Evolutionary conservation across 2,329 filamentous ascomycete species (phyloP).

Genomic region (Teratosphaeria viscida): DNA sequence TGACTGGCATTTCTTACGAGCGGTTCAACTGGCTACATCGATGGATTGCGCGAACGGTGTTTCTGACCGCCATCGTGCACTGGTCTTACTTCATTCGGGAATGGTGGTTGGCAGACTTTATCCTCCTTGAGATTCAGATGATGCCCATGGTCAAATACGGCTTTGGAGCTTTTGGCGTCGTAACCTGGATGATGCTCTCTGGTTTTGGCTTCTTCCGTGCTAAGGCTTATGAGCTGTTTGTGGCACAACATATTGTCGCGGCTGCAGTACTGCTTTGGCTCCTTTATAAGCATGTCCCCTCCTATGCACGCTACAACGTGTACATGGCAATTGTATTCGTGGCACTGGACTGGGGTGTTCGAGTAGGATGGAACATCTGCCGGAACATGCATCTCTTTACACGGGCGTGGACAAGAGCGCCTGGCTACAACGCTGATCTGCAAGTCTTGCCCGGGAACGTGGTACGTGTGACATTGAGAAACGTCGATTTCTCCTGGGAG

Average conservation of each 20-base stretch:
- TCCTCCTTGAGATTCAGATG: constrained; percentile 36
- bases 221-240: constrained; percentile 44
- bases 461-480: constrained; percentile 46
- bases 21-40: constrained; percentile 44
- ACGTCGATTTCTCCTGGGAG: constrained; percentile 47
- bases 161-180: constrained; percentile 41
- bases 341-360: constrained; percentile 19
- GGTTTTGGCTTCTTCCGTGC: constrained; percentile 40
- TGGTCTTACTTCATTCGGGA: constrained; percentile 44
- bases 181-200: constrained; percentile 43
- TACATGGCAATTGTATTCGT: constrained; percentile 21
- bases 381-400: constrained; percentile 18
- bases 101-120: constrained; percentile 43
- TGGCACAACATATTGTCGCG: constrained; percentile 44
- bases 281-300: constrained; percentile 41
- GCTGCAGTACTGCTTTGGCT: constrained; percentile 38
- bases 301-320: constrained; percentile 20
- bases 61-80: constrained; percentile 44
- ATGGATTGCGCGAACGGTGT: constrained; percentile 42
- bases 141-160: constrained; percentile 42
- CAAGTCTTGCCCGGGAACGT: constrained; percentile 43
- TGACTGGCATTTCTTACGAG: constrained; percentile 40
- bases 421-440: constrained; percentile 16
- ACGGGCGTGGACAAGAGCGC: not conserved
- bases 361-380: constrained; percentile 16